Evolutionary conservation across 1,284 basidiomycete species (phyloP), one percentile per base, ranked within the genome.

Genomic region (Fomitopsis betulina): DNA sequence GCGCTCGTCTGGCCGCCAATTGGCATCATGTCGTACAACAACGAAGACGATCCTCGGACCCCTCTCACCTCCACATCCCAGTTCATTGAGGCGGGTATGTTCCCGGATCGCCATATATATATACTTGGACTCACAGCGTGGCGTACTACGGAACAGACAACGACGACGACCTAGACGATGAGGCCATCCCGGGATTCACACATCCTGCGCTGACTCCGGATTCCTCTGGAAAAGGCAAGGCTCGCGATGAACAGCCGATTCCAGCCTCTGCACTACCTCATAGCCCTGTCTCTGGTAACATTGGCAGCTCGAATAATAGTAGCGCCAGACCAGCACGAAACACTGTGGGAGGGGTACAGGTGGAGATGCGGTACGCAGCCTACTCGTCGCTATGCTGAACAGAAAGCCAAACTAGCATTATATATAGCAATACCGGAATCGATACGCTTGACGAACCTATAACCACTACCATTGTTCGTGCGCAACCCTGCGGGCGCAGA

Each of bases 401-500:
- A 91, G 91, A 66, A 92, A 19, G 9, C 10, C 49, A 12, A 27
- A 3, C 19, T 35, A 10, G 21, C 33, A n/a, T 13, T 5, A 12
- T 7, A 19, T 8, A 15, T 27, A 56, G 55, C 3, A 45, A 87
- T 72, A 82, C 91, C 7, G 91, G 91, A 7, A 80, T 79, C 15
- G 89, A 94, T 67, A 96, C 95, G 0, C 80, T 98, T 27, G 95
- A 97, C 68, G 95, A 98, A 71, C 94, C 95, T 0, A 84, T 97
- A 15, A 84, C 86, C 8, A 82, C 84, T 19, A 97, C 95, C 0
- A 94, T 98, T 63, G 95, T 96, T 64, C 64, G 91, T 78, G 33
- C 55, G 51, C 15, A 12, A 27, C 13, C 7, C 45, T 15, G 45
- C 39, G 39, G 39, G 39, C 21, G 39, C 39, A 21, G 25, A 9